Percentiles rank a stretch among this genome's conserved stretches.
phyloP scores from a whole-genome alignment of 1,284 basidiomycete species.

The Hypsizygus ulmarius region DNA sequence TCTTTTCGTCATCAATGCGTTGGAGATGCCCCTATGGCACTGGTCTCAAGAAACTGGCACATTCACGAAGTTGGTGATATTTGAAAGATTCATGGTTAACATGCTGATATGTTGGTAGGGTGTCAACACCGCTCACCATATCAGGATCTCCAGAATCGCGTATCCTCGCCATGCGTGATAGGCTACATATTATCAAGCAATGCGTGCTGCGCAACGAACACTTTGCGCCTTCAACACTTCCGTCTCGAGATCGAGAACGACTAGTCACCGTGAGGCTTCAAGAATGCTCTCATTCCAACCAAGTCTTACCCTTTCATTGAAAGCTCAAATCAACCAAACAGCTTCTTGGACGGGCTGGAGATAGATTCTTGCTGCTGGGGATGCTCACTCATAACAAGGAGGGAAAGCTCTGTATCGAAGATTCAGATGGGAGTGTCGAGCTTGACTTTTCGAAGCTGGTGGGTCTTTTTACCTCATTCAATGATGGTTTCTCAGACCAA shows the following conservation, averaged over 20 bases:
- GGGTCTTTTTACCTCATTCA: conserved; percentile 25
- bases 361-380: conserved; percentile 91
- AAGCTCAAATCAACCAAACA: conserved; percentile 96
- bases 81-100: not conserved
- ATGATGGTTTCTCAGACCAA: conserved; percentile 9
- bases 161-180: conserved; percentile 73
- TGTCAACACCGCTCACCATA: conserved; percentile 54
- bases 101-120: conserved; percentile 19
- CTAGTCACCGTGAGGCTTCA: conserved; percentile 71
- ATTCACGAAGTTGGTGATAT: conserved; percentile 69
- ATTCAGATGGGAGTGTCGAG: conserved; percentile 88
- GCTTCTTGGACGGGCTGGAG: conserved; percentile 85
- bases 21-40: conserved; percentile 90
- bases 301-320: conserved; percentile 5
- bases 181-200: conserved; percentile 86
- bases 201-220: conserved; percentile 92
- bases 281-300: not conserved
- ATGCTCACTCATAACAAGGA: conserved; percentile 91
- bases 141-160: conserved; percentile 81
- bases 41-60: conserved; percentile 85
- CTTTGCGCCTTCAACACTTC: conserved; percentile 91
- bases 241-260: conserved; percentile 79
- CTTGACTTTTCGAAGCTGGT: conserved; percentile 90
- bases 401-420: conserved; percentile 89
- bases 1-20: conserved; percentile 84